A percentile compares a stretch with the other conserved stretches of the same genome.
Conservation (phyloP, 345 rosid genomes). For the Dimocarpus longan region DNA sequence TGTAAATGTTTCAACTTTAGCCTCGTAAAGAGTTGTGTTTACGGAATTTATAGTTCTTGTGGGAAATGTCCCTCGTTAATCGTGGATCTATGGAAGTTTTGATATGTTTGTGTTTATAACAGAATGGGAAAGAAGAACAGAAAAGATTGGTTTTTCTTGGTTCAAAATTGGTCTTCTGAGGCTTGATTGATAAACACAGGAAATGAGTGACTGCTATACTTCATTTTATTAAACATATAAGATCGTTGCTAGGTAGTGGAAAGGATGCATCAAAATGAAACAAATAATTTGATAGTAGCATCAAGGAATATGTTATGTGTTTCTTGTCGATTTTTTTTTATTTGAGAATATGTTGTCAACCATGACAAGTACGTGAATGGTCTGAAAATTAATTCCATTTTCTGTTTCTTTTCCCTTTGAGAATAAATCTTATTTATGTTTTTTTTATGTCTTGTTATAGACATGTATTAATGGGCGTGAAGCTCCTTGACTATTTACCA, state of each 20-base stretch:
- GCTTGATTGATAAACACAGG: no score
- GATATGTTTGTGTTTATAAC: neutral
- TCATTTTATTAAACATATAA: no score
- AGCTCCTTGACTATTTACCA: constrained; percentile 12
- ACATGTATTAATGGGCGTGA: constrained; percentile 14
- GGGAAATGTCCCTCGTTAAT: neutral
- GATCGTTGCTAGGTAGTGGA: no score
- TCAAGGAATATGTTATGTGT: neutral
- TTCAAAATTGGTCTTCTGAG: no score
- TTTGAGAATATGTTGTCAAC: constrained; percentile 14
- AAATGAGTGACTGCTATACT: no score
- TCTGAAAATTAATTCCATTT: neutral
- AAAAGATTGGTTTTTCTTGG: no score
- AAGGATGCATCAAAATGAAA: neutral
- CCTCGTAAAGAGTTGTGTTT: neutral
- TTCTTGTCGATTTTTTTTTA: constrained; percentile 2
- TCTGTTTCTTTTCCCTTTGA: neutral
- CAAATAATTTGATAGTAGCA: neutral
- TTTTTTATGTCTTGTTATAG: neutral
- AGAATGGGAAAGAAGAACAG: neutral
- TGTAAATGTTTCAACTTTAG: neutral
- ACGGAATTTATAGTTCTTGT: no score
- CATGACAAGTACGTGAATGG: constrained; percentile 11
- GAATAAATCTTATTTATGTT: neutral
- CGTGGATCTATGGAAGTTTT: no score